These are phyloP conservation scores for Hibiscus mutabilis DNA, from an alignment of 345 rosid species.

Conservation along the genomic window DNA sequence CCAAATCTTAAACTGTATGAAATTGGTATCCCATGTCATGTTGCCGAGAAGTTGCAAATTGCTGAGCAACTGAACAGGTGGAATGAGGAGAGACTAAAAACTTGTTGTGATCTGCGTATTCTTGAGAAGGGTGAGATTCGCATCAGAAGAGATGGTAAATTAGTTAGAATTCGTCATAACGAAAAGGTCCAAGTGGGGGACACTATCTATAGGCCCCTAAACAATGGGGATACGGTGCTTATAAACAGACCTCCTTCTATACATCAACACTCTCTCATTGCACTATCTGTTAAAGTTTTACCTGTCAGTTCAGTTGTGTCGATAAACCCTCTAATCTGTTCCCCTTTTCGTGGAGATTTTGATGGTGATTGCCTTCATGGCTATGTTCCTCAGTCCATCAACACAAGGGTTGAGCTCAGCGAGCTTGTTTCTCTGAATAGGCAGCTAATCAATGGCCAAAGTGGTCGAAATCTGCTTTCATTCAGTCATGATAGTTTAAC, in stretches of 20 bases:
- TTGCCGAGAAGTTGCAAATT: conserved; percentile 71
- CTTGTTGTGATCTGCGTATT: conserved; percentile 38
- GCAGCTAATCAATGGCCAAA: conserved; percentile 67
- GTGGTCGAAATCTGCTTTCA: conserved; percentile 67
- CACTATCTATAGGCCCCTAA: conserved; percentile 50
- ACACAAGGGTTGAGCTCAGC: conserved; percentile 59
- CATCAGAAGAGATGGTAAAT: conserved; percentile 54
- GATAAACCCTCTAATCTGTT: conserved; percentile 78
- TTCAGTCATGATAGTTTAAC: conserved; percentile 79
- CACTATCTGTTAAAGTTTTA: conserved; percentile 62
- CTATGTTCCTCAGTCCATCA: conserved; percentile 79
- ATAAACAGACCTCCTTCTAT: conserved; percentile 94
- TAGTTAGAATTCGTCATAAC: conserved; percentile 36
- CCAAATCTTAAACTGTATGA: conserved; percentile 63
- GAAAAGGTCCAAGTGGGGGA: conserved; percentile 62
- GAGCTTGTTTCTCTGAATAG: conserved; percentile 82
- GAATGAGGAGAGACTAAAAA: conserved; percentile 54
- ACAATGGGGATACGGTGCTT: conserved; percentile 67
- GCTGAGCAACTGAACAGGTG: conserved; percentile 64
- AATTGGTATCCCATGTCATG: conserved; percentile 72
- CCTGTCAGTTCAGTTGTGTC: conserved; percentile 68
- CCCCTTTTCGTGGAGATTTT: conserved; percentile 90
- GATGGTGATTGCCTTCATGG: conserved; percentile 98
- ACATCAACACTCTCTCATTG: conserved; percentile 84
- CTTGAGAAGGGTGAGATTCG: conserved; percentile 52